A percentile compares a stretch with the other conserved stretches of the same genome.
These are phyloP conservation scores for Hyphopichia homilentoma DNA, from an alignment of 805 yeast genomes.

Conservation along the genomic window DNA sequence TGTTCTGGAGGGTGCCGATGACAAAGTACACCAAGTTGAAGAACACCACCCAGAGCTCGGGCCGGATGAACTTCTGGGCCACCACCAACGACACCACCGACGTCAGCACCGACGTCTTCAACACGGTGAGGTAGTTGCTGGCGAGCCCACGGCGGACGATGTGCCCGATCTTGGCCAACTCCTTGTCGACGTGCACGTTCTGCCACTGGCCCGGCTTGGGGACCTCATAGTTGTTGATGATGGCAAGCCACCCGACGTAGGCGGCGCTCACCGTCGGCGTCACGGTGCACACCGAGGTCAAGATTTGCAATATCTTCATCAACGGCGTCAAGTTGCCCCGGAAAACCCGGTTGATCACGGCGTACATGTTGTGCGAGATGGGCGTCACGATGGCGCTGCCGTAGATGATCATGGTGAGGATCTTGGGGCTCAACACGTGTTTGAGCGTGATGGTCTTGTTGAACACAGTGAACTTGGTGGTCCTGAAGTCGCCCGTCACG, in stretches of 20 bases:
- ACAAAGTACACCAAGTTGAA: constrained; percentile 56
- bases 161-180: constrained; percentile 6
- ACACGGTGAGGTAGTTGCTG: constrained; percentile 42
- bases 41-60: constrained; percentile 63
- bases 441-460: constrained; percentile 20
- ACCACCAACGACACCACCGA: constrained; percentile 47
- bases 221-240: constrained; percentile 40
- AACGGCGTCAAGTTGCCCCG: constrained; percentile 34
- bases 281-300: constrained; percentile 49
- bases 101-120: constrained; percentile 53
- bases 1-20: constrained; percentile 60
- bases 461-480: constrained; percentile 8
- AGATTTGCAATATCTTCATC: constrained; percentile 46
- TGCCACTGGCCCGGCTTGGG: constrained; percentile 4
- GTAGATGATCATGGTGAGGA: constrained; percentile 52
- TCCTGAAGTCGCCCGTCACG: constrained; percentile 43
- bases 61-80: constrained; percentile 55
- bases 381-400: constrained; percentile 57
- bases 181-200: constrained; percentile 6
- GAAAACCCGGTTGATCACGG: constrained; percentile 41
- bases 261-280: constrained; percentile 51
- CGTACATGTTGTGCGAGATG: constrained; percentile 51
- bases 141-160: constrained; percentile 31
- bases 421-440: constrained; percentile 42
- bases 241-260: constrained; percentile 50